These are phyloP conservation scores for Hippophae rhamnoides DNA, from an alignment of 306 rosid genomes.

Conservation along the genomic window DNA sequence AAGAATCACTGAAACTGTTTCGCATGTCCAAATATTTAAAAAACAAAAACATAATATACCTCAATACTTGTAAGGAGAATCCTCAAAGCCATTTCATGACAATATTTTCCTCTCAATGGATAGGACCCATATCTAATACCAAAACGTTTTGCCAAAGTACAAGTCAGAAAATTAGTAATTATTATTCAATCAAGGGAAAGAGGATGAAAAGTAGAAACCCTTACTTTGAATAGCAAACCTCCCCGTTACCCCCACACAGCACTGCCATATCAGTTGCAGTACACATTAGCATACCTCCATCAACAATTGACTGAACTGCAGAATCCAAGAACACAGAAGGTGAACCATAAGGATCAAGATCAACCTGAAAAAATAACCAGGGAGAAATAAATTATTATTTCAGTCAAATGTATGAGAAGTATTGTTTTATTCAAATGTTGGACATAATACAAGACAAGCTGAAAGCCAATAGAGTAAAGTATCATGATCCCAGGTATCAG, in stretches of 20 bases:
- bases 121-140: slow-evolving; percentile 75
- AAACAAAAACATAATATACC: slow-evolving; percentile 36
- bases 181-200: slow-evolving; percentile 3
- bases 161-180: slow-evolving; percentile 14
- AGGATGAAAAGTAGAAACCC: slow-evolving; percentile 23
- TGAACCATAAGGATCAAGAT: slow-evolving; percentile 97
- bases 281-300: slow-evolving; percentile 97
- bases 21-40: background rate
- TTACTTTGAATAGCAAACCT: slow-evolving; percentile 99
- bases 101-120: slow-evolving; percentile 86
- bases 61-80: slow-evolving; percentile 89
- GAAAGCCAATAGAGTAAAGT: background rate
- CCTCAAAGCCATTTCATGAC: slow-evolving; percentile 99
- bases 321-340: slow-evolving; percentile 96
- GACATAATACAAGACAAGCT: background rate
- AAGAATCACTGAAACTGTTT: too few species aligned
- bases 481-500: background rate
- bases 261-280: slow-evolving; percentile 99
- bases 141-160: slow-evolving; percentile 22
- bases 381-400: background rate
- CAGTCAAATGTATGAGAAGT: background rate
- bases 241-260: slow-evolving; percentile 96
- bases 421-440: slow-evolving; percentile 1
- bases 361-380: slow-evolving; percentile 54
- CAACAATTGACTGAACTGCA: slow-evolving; percentile 89